Base-by-base conservation (phyloP, 2,329 filamentous ascomycete genomes). In the Aspergillus vadensis region DNA sequence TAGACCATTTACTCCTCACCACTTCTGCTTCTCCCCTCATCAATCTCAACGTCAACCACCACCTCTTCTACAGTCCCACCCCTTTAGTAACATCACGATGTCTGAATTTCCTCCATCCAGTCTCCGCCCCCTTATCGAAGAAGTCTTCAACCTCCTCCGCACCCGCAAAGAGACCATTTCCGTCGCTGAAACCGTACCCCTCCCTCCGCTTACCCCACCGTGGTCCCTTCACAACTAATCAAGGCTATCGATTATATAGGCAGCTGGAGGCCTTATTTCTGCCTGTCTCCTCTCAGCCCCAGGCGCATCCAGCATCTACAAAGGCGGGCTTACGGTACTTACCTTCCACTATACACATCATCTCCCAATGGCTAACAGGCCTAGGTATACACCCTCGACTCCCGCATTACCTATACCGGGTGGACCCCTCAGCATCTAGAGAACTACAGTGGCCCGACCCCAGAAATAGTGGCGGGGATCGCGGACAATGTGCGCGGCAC, bases 261-360 rank as follows among this genome's bases (percentile, higher is more conserved):
- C 86, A 51, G 84, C 86, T 8, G 86, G 86, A 36, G 86, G 86
- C 14, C 79, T 89, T 30, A 83, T 88, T 60, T 86, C 83, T 50
- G 82, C 85, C 25, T 79, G 82, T 44, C 76, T 89, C 19, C 81
- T 89, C 60, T 81, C 84, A 57, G 81, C 78, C 15, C 83, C 86
- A 0, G 86, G 86, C 39, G 86, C 86, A 17, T 85, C 81, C 5
- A 72, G 73, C 14, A 80, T 85, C 70, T 89, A 86, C 78, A 81
- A 81, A 64, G 86, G 86, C 58, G 86, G 86, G n/a, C 74, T 88
- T 36, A 88, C 85, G 0, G 78, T 80, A 65, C 10, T 32, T 5
- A n/a, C 9, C 50, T 15, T 47, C 17, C 39, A 1, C 3, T 19
- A 27, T 47, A 64, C 65, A 15, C 52, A 19, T 14, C 23, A 14